Evolutionary conservation across 2,329 filamentous ascomycete genomes (phyloP).

Genomic region (Xylariales sp.): DNA sequence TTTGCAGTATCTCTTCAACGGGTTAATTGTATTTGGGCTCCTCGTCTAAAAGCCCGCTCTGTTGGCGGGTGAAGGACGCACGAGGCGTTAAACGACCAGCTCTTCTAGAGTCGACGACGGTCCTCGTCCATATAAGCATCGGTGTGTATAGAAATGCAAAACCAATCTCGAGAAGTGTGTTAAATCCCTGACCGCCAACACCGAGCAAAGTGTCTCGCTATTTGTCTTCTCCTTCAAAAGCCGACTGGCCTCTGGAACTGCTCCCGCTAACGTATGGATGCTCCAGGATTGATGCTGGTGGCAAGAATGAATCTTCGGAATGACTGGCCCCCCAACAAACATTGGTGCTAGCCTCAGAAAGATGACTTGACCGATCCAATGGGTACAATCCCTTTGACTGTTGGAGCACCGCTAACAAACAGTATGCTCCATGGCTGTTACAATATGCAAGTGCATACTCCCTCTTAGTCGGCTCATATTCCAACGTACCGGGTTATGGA

Average conservation of each 20-base stretch:
- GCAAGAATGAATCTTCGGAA: too few relatives aligned
- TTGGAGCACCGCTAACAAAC: not conserved
- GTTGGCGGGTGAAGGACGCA: constrained; percentile 59
- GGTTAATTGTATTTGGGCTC: constrained; percentile 63
- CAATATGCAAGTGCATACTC: constrained; percentile 65
- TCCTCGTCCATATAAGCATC: not conserved
- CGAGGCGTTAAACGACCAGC: not conserved
- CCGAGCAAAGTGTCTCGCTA: too few relatives aligned
- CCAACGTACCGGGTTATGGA: constrained; percentile 66
- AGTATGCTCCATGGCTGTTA: constrained; percentile 66
- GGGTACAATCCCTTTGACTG: constrained; percentile 63
- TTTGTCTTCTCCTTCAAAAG: too few relatives aligned
- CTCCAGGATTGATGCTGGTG: too few relatives aligned
- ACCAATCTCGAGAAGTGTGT: not conserved
- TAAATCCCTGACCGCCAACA: not conserved
- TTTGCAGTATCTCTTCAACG: constrained; percentile 56
- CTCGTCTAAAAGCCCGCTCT: constrained; percentile 57
- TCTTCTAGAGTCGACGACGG: not conserved
- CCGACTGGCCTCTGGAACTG: too few relatives aligned
- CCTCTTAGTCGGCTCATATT: constrained; percentile 52
- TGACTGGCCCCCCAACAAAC: too few relatives aligned
- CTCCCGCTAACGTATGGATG: too few relatives aligned
- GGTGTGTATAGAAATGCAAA: not conserved
- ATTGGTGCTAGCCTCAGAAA: too few relatives aligned
- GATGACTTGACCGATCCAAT: constrained; percentile 71